Base-by-base conservation (phyloP, 2,329 filamentous ascomycete species). In the Fusarium marasasianum region DNA sequence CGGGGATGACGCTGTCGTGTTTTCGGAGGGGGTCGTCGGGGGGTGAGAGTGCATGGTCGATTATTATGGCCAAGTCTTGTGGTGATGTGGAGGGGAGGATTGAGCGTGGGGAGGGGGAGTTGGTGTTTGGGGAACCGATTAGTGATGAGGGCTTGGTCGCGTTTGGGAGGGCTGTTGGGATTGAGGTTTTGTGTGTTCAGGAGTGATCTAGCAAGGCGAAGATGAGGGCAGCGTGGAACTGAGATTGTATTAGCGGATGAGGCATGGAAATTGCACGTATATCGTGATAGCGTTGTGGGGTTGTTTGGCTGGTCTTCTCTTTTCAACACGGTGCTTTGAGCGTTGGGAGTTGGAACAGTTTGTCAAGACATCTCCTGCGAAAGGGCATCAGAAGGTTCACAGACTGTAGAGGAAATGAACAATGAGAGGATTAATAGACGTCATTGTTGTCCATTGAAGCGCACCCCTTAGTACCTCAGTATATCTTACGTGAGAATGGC, bases 371-470 rank as follows among this genome's bases (percentile, higher is more conserved):
- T 26, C 5, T 5, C 18, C 14, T 8, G 6, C 10, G 14, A 54
- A 29, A 8, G n/a, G 10, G 13, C 5, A 29, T 6, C 14, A 9
- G 11, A 29, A 0, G 14, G 10, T 2, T 29, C 5, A 29, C 35
- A 40, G 35, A 38, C 5, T 22, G 24, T 26, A 54, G 0, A 12
- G 3, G 8, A n/a, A 26, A 38, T 5, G 10, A 17, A 17, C 4
- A 1, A 18, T 38, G 14, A 17, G 33, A 13, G 17, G 2, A 5
- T 8, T 9, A 1, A 12, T 4, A 17, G 5, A 12, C 3, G 2
- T 6, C 15, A 38, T 29, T 20, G 7, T 4, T 2, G 12, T 15
- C 18, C 6, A 5, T 29, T 17, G 7, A 13, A 38, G 10, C 1
- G 3, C 14, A 22, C 26, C 9, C 24, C 26, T 29, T 13, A 14